Evolutionary conservation across 2,329 filamentous ascomycete species (phyloP).

Genomic region (Neofusicoccum sp.): DNA sequence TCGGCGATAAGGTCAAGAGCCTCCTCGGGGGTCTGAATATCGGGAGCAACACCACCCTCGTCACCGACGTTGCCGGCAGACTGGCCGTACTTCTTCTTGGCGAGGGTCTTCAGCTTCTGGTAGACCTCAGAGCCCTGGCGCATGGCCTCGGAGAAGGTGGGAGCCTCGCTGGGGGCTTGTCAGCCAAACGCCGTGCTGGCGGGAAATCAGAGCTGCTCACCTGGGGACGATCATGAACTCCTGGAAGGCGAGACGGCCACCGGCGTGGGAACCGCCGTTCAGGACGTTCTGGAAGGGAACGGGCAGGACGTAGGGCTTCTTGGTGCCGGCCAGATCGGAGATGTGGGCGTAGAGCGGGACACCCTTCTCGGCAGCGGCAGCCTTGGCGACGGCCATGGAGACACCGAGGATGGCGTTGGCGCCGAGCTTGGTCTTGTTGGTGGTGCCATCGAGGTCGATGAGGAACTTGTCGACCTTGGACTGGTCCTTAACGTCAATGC

Average conservation of each 20-base stretch:
- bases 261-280: constrained; percentile 84
- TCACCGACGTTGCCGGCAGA: constrained; percentile 98
- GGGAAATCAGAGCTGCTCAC: constrained; percentile 30
- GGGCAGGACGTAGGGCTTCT: constrained; percentile 55
- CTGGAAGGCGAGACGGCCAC: constrained; percentile 74
- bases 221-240: constrained; percentile 56
- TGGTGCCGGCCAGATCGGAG: constrained; percentile 52
- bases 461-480: constrained; percentile 55
- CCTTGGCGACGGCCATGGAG: constrained; percentile 59
- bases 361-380: constrained; percentile 54
- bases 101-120: constrained; percentile 92
- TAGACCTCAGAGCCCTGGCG: constrained; percentile 97
- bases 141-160: constrained; percentile 92
- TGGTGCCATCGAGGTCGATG: constrained; percentile 55
- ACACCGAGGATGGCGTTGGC: constrained; percentile 62
- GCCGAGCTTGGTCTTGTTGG: constrained; percentile 59
- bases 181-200: not conserved
- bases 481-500: constrained; percentile 56
- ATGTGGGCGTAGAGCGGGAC: constrained; percentile 60
- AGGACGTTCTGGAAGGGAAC: constrained; percentile 60
- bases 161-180: constrained; percentile 61
- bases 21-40: constrained; percentile 96
- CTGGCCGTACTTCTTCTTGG: constrained; percentile 99
- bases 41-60: constrained; percentile 98
- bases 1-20: constrained; percentile 94